Evolutionary conservation across 345 rosid genomes (phyloP).

Genomic region (Zanthoxylum bungeanum): DNA sequence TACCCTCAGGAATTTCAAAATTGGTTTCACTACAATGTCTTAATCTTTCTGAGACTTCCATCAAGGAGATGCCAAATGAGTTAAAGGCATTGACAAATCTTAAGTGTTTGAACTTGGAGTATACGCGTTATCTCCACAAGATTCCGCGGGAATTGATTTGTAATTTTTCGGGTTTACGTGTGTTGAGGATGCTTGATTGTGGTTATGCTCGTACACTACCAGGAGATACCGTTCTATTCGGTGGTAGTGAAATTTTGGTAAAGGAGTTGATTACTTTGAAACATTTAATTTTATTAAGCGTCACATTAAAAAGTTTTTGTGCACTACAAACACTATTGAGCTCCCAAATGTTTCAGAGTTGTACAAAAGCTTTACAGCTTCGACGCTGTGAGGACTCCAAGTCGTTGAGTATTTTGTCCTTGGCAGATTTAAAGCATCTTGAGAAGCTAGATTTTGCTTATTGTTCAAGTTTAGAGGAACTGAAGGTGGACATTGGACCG

Average conservation of each 20-base stretch:
- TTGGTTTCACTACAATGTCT: neutral
- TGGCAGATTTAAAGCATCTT: neutral
- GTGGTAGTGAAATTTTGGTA: neutral
- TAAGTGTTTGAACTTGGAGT: neutral
- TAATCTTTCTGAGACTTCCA: neutral
- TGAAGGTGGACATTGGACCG: neutral
- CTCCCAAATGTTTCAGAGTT: neutral
- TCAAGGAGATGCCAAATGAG: neutral
- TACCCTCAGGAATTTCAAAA: neutral
- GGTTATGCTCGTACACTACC: neutral
- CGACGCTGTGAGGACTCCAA: neutral
- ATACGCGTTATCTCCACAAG: neutral
- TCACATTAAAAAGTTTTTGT: neutral
- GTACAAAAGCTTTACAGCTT: neutral
- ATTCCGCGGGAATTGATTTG: neutral
- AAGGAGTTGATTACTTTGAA: conserved; percentile 10
- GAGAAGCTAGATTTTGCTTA: neutral
- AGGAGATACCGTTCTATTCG: neutral
- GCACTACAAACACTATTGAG: neutral
- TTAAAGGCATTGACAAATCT: neutral
- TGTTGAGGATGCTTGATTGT: neutral
- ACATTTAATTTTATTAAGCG: neutral
- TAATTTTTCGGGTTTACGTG: neutral
- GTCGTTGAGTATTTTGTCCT: neutral
- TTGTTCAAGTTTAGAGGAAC: neutral